These are phyloP conservation scores for Ceratorhiza oryzae-sativae DNA, from an alignment of 1,284 basidiomycete species.

Conservation along the genomic window DNA sequence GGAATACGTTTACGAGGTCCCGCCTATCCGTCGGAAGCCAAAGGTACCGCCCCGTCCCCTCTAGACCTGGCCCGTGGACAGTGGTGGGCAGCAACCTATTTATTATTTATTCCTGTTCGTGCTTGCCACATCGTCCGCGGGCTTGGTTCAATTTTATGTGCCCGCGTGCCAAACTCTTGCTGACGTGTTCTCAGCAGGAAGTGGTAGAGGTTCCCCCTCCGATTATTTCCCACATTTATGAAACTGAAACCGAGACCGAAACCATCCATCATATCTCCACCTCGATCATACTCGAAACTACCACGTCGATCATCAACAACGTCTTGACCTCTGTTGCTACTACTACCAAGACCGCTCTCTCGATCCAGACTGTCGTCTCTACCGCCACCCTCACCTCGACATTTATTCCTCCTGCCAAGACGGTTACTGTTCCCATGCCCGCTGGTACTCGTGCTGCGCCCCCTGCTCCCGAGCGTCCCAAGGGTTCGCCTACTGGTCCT, in stretches of 20 bases:
- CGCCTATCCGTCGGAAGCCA: conserved; percentile 53
- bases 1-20: conserved; percentile 69
- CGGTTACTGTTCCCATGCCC: conserved; percentile 71
- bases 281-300: conserved; percentile 47
- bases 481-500: conserved; percentile 50
- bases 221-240: conserved; percentile 32
- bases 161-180: conserved; percentile 8
- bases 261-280: conserved; percentile 48
- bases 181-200: conserved; percentile 27
- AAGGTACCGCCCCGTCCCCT: conserved; percentile 54
- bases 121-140: conserved; percentile 37
- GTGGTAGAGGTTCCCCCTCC: conserved; percentile 14
- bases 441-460: conserved; percentile 78
- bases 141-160: conserved; percentile 25
- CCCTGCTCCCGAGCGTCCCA: conserved; percentile 63
- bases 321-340: conserved; percentile 66
- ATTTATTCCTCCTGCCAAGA: conserved; percentile 61
- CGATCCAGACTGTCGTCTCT: conserved; percentile 61
- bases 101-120: conserved; percentile 40
- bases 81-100: conserved; percentile 48
- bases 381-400: conserved; percentile 66
- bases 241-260: conserved; percentile 29
- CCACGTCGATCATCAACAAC: conserved; percentile 45
- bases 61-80: conserved; percentile 43
- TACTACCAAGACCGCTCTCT: conserved; percentile 61